phyloP scores from a whole-genome alignment of 164 flowering plant species.

The Nymphaea colorata region DNA sequence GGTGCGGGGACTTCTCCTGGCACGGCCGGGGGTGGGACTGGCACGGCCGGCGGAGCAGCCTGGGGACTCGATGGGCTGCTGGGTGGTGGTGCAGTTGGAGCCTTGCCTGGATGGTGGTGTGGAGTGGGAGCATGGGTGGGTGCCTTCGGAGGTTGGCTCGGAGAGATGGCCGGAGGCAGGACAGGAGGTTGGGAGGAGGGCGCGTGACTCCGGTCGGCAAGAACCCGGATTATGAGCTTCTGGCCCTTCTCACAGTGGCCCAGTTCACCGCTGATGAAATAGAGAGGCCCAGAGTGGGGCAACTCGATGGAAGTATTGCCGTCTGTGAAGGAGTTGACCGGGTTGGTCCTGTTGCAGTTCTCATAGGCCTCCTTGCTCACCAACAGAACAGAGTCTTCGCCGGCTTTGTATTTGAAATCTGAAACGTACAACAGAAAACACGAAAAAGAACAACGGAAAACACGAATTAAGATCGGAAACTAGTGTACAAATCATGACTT shows the following conservation, averaged over 20 bases:
- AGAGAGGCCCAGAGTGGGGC: constrained; percentile 43
- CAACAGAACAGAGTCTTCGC: constrained; percentile 47
- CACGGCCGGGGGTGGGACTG: no score
- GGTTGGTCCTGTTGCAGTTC: constrained; percentile 38
- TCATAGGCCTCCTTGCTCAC: constrained; percentile 50
- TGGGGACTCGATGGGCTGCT: no score
- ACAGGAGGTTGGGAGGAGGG: background rate
- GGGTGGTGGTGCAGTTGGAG: no score
- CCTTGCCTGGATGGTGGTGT: no score
- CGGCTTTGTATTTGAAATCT: constrained; percentile 56
- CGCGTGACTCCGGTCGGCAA: constrained; percentile 17
- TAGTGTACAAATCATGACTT: background rate
- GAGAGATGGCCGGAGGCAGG: background rate
- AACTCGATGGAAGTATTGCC: constrained; percentile 33
- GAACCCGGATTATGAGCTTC: constrained; percentile 37
- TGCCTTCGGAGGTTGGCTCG: background rate
- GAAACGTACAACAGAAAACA: background rate
- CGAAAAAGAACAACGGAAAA: no score
- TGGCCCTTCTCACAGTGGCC: constrained; percentile 39
- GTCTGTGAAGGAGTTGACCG: constrained; percentile 21
- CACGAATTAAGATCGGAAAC: background rate
- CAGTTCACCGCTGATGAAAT: constrained; percentile 40
- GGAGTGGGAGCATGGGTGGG: background rate
- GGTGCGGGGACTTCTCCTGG: no score
- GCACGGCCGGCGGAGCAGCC: no score